Evolutionary conservation across 495 filamentous ascomycete genomes (phyloP).

Genomic region (Xeromyces bisporus): DNA sequence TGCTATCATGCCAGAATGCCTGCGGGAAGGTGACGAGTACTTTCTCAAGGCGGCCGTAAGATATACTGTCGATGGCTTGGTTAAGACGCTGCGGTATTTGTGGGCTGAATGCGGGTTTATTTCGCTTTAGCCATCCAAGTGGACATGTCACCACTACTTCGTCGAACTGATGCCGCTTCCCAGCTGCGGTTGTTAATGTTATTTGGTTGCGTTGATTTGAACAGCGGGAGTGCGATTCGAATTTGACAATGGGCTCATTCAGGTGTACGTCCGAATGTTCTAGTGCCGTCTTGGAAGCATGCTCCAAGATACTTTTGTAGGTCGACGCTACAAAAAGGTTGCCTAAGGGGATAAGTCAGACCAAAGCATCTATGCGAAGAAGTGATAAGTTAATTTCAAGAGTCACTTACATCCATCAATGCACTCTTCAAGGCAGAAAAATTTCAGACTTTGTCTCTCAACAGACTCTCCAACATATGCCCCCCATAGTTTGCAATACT

Average conservation of each 20-base stretch:
- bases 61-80: constrained; percentile 58
- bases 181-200: constrained; percentile 37
- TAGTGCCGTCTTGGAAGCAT: constrained; percentile 45
- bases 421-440: constrained; percentile 89
- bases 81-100: constrained; percentile 44
- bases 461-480: constrained; percentile 71
- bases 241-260: constrained; percentile 34
- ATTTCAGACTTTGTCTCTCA: constrained; percentile 67
- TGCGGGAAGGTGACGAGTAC: constrained; percentile 73
- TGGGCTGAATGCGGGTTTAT: constrained; percentile 54
- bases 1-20: constrained; percentile 41
- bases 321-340: constrained; percentile 82
- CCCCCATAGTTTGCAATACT: constrained; percentile 67
- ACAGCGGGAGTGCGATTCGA: constrained; percentile 20
- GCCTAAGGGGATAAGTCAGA: constrained; percentile 28
- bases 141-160: constrained; percentile 75
- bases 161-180: constrained; percentile 46
- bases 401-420: constrained; percentile 63
- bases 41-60: constrained; percentile 84
- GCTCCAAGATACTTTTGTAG: constrained; percentile 56
- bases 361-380: neutral
- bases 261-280: constrained; percentile 45
- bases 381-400: constrained; percentile 1
- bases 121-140: constrained; percentile 75
- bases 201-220: constrained; percentile 15